Percentiles rank a stretch among this genome's conserved stretches.
Conservation (phyloP, 306 rosid genomes). For the Abrus pulchellus region DNA sequence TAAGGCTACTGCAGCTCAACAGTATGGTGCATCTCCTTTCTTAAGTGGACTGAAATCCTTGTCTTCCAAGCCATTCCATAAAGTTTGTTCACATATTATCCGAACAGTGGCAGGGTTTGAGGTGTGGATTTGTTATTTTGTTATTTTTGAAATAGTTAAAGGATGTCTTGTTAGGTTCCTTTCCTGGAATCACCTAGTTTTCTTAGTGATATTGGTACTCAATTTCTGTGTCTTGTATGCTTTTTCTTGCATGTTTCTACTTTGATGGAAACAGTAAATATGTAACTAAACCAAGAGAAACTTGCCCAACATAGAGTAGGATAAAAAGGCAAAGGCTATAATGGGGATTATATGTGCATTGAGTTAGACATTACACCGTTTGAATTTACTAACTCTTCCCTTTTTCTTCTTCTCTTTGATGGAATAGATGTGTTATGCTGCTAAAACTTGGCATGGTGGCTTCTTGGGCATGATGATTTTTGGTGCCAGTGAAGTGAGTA, state of each 20-base stretch:
- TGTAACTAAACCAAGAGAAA: conserved; percentile 31
- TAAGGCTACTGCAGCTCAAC: conserved; percentile 98
- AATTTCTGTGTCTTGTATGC: background rate
- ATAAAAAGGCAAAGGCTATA: background rate
- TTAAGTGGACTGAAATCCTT: conserved; percentile 94
- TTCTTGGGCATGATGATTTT: conserved; percentile 96
- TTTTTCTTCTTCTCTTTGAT: background rate
- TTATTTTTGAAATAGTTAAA: conserved; percentile 13
- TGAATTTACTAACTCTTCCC: conserved; percentile 31
- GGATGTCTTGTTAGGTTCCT: conserved; percentile 1
- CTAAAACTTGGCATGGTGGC: conserved; percentile 99
- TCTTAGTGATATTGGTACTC: no score
- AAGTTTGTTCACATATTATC: conserved; percentile 93
- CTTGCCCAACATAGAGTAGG: conserved; percentile 15
- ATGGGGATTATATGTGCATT: conserved; percentile 7
- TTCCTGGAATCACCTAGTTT: conserved; percentile 1
- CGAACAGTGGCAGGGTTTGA: conserved; percentile 99
- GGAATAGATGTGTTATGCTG: conserved; percentile 89
- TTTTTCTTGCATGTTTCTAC: conserved; percentile 38
- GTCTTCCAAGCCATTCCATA: conserved; percentile 96
- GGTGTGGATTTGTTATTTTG: conserved; percentile 55
- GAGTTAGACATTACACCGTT: background rate
- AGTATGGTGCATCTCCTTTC: conserved; percentile 96
- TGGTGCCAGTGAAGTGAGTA: conserved; percentile 99
- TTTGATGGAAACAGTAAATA: conserved; percentile 17